Conservation (phyloP, 1,139 yeast species). For the Magnusiomyces ingens region DNA sequence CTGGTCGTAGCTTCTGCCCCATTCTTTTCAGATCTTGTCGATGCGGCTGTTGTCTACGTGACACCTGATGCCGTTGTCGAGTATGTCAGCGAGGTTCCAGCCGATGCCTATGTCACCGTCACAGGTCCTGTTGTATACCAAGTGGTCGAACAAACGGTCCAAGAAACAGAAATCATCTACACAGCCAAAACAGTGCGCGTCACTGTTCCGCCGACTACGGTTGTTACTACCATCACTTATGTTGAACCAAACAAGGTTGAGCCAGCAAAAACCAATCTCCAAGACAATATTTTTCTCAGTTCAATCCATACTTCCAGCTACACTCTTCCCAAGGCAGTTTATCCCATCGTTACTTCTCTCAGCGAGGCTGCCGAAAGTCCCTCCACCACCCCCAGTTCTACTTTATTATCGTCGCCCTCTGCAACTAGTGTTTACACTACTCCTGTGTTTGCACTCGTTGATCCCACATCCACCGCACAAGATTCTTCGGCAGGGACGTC, state of each 20-base stretch:
- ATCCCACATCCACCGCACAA: too few relatives aligned
- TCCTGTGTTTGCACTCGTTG: too few relatives aligned
- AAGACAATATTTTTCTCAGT: conserved; percentile 18
- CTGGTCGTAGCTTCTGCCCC: conserved; percentile 7
- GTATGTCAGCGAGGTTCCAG: conserved; percentile 21
- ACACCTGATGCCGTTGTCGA: conserved; percentile 16
- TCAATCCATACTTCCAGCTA: conserved; percentile 25
- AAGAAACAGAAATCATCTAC: conserved; percentile 27
- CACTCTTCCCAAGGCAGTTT: conserved; percentile 20
- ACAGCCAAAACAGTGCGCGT: conserved; percentile 26
- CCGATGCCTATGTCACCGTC: conserved; percentile 22
- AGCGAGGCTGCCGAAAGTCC: neutral
- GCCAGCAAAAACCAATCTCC: conserved; percentile 11
- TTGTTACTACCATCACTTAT: conserved; percentile 26
- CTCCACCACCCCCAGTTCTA: conserved; percentile 7
- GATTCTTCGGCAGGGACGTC: too few relatives aligned
- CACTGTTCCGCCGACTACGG: conserved; percentile 24
- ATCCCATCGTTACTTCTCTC: conserved; percentile 6
- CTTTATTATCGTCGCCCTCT: neutral
- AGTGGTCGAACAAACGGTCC: conserved; percentile 25
- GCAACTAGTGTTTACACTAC: too few relatives aligned
- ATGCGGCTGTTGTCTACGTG: conserved; percentile 20
- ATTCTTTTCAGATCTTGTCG: conserved; percentile 8
- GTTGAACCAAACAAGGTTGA: conserved; percentile 29
- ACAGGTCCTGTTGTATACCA: conserved; percentile 19